Base-by-base conservation (phyloP, 306 rosid genomes). In the Adenanthera pavonina region DNA sequence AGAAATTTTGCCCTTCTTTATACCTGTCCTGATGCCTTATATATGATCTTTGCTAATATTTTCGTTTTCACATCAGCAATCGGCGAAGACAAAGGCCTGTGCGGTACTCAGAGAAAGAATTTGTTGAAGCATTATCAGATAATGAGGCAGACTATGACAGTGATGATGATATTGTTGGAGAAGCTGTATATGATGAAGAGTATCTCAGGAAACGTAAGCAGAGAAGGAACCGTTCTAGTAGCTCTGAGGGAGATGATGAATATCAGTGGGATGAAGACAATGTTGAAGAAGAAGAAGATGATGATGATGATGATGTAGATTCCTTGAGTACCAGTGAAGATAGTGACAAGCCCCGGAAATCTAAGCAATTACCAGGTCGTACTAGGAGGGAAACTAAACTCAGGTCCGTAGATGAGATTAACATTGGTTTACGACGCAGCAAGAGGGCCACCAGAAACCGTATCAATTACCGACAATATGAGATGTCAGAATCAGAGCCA, bases 181-280 rank as follows among this genome's bases (percentile, higher is more conserved):
- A 96, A 86, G 99, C 89, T 8, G 86, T 96, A 68, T 96, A 96
- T 59, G 97, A 96, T 87, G 99, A 96, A 81, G 99, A 94, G 74
- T 96, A 96, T 86, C 85, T 96, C 74, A 80, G 85, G 88, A 86
- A 93, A 77, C 98, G 97, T 38, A 96, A 92, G 86, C 94, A 92
- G 86, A 93, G 89, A 87, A 89, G 88, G 90, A 94, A 80, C 75
- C 76, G 83, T 71, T 92, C 97, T 25, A 96, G 99, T 88, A 91
- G 98, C 85, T 96, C 99, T 64, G 99, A 96, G 87, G 99, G 95
- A 67, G 99, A 96, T 79, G 99, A 92, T 81, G 99, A 96, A 86
- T 89, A 96, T 85, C 89, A 74, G 72, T 88, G 93, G 90, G 98
- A 93, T 62, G 98, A 95, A 68, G 97, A 93, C 74, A 92, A 93